A percentile compares a stretch with the other conserved stretches of the same genome.
phyloP scores from a whole-genome alignment of 306 rosid genomes.

The Herpetospermum pedunculosum region DNA sequence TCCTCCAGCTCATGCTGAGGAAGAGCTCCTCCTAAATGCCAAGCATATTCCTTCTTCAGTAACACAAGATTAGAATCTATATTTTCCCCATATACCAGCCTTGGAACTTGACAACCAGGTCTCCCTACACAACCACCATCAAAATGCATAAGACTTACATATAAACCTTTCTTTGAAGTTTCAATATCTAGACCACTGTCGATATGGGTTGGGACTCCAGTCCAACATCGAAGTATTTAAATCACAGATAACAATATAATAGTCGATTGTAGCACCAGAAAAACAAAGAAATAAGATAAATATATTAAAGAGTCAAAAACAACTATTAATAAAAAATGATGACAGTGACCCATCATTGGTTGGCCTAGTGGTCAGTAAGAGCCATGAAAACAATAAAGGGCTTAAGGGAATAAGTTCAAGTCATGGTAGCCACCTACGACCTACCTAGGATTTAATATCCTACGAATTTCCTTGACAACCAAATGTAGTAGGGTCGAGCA shows the following conservation, averaged over 20 bases:
- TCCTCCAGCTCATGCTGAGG: slow-evolving; percentile 62
- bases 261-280: neutral
- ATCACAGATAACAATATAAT: neutral
- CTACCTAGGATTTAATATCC: too few relatives aligned
- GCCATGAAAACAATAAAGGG: too few relatives aligned
- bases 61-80: slow-evolving; percentile 38
- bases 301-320: neutral
- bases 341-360: too few relatives aligned
- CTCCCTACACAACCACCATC: slow-evolving; percentile 37
- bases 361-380: too few relatives aligned
- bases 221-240: neutral
- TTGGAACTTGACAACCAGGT: slow-evolving; percentile 65
- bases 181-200: neutral
- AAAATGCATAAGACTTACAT: neutral
- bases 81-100: slow-evolving; percentile 29
- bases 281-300: neutral
- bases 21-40: slow-evolving; percentile 94
- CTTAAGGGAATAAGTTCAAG: too few relatives aligned
- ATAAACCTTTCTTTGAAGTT: neutral
- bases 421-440: too few relatives aligned
- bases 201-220: neutral
- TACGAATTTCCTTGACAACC: too few relatives aligned
- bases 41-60: slow-evolving; percentile 67
- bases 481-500: too few relatives aligned
- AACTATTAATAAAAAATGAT: neutral